These are phyloP conservation scores for Keqinozyma sinolaborantium DNA, from an alignment of 1,139 yeast genomes.

Conservation along the genomic window DNA sequence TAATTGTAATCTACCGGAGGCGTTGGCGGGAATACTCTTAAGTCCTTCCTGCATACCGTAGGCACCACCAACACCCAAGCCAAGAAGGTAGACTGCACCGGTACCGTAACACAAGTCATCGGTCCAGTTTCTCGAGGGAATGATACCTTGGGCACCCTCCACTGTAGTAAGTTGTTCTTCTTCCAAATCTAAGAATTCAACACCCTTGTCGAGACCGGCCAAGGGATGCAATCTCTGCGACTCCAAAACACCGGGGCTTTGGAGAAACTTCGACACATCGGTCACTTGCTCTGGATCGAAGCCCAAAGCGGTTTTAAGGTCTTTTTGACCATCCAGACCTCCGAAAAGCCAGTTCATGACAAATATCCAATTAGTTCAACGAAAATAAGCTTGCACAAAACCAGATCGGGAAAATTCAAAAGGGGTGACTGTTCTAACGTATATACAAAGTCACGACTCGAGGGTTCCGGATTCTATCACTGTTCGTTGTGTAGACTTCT, in stretches of 20 bases:
- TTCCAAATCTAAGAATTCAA: conserved; percentile 88
- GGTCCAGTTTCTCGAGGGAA: conserved; percentile 95
- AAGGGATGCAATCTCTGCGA: conserved; percentile 82
- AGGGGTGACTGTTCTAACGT: too few species aligned
- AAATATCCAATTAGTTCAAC: too few species aligned
- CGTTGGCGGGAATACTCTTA: conserved; percentile 65
- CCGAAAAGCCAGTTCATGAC: conserved; percentile 58
- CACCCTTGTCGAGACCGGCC: conserved; percentile 86
- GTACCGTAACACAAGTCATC: conserved; percentile 98
- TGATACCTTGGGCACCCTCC: conserved; percentile 85
- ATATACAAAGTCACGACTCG: neutral
- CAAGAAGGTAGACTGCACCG: conserved; percentile 85
- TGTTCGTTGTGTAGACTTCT: too few species aligned
- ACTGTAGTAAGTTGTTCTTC: conserved; percentile 66
- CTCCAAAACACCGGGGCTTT: conserved; percentile 63
- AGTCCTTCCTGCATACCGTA: conserved; percentile 88
- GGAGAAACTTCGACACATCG: conserved; percentile 61
- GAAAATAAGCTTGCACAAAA: too few species aligned
- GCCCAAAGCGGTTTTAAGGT: conserved; percentile 44
- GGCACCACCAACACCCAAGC: conserved; percentile 79
- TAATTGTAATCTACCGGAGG: conserved; percentile 74
- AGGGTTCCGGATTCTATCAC: too few species aligned
- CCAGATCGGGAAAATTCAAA: too few species aligned
- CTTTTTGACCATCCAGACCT: conserved; percentile 22
- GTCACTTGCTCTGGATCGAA: conserved; percentile 67